A percentile compares a stretch with the other conserved stretches of the same genome.
These are phyloP conservation scores for Chrysosporium keratinophilum DNA, from an alignment of 2,329 filamentous ascomycete genomes.

Conservation along the genomic window DNA sequence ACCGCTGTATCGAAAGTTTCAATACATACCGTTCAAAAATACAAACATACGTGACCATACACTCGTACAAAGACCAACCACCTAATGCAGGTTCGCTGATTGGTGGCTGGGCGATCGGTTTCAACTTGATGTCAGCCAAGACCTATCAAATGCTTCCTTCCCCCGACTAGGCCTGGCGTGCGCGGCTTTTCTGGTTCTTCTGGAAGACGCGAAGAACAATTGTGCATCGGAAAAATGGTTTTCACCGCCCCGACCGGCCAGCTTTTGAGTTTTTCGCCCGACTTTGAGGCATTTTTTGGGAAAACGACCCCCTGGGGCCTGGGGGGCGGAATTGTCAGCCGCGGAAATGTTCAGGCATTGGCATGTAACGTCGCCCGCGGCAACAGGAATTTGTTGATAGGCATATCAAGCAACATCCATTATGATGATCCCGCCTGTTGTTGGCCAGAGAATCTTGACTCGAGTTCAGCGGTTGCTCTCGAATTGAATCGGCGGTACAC, in stretches of 20 bases:
- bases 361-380: background rate
- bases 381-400: background rate
- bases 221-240: constrained; percentile 1
- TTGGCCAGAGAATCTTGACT: background rate
- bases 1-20: background rate
- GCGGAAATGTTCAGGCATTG: background rate
- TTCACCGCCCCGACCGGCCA: background rate
- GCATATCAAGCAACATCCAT: too few relatives aligned
- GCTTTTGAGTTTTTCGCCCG: background rate
- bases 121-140: constrained; percentile 3
- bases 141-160: background rate
- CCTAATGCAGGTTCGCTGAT: background rate
- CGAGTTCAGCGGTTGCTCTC: background rate
- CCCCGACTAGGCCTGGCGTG: background rate
- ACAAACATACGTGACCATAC: background rate
- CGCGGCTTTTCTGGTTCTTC: background rate
- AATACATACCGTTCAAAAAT: background rate
- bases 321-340: background rate
- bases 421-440: too few relatives aligned
- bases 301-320: too few relatives aligned
- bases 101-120: background rate
- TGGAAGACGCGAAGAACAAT: constrained; percentile 2
- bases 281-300: constrained; percentile 2
- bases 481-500: background rate
- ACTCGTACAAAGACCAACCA: background rate